Base-by-base conservation (phyloP, 768 basidiomycete genomes). In the Cystobasidiopsis lactophilus region DNA sequence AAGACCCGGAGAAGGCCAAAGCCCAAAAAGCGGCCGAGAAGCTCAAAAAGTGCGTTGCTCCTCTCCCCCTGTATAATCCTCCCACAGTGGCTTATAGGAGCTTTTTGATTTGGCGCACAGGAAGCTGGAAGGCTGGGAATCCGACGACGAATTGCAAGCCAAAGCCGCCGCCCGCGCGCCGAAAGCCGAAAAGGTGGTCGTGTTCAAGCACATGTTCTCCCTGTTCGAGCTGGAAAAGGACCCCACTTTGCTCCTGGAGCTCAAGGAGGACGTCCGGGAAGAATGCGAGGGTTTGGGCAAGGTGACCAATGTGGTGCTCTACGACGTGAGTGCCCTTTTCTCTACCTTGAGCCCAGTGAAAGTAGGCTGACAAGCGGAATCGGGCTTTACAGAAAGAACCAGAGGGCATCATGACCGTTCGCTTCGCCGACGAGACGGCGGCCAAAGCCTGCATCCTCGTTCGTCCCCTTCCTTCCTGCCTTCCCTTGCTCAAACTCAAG, bases 251-350 rank as follows among this genome's bases (percentile, higher is more conserved):
- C 69, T 95, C 19, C 74, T 96, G 14, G 91, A 96, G 60, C 73
- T 95, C 49, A 95, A 95, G 64, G 86, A 93, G 62, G 91, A 96
- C 59, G 88, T 96, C 18, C 75, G 91, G 51, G 88, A 91, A 31
- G 91, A 96, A 64, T 86, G 86, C 57, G 56, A 53, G 47, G 74
- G 74, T 0, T 66, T 96, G 13, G 93, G 93, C 27, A 84, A 89
- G 60, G 93, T 98, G 3, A 96, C 93, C 0, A 95, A 86, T 59
- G 83, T 95, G 1, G 78, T 85, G 29, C 67, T 98, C 38, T 96
- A 91, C 63, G 91, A 98, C 69, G 91, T 91, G 66, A 66, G 83
- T 72, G 11, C 38, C 21, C 16, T 27, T 26, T 19, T 51, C 40
- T 5, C 16, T 19, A 2, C 35, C 11, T 53, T 14, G n/a, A 41